These are phyloP conservation scores for Nelumbo lutea DNA, from an alignment of 164 flowering plant genomes.

Conservation along the genomic window DNA sequence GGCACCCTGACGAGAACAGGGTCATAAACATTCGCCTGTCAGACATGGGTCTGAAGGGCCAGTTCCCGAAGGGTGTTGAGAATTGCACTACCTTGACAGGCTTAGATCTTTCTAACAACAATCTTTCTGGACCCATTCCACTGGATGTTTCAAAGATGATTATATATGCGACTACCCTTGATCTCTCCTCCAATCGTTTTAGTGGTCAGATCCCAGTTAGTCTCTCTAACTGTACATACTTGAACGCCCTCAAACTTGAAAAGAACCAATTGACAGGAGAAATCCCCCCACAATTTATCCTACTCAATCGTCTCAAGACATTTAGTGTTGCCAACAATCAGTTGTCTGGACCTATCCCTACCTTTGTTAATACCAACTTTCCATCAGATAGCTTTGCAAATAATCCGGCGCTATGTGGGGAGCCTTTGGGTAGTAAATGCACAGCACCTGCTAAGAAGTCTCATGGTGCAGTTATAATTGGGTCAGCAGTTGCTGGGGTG, in stretches of 20 bases:
- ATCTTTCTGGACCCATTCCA: conserved; percentile 54
- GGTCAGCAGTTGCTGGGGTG: conserved; percentile 51
- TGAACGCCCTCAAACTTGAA: conserved; percentile 60
- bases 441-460: conserved; percentile 13
- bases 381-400: conserved; percentile 30
- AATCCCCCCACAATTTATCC: conserved; percentile 47
- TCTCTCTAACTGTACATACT: conserved; percentile 44
- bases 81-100: conserved; percentile 64
- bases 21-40: conserved; percentile 56
- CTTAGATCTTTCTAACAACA: conserved; percentile 65
- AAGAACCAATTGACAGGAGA: conserved; percentile 50
- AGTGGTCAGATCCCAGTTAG: conserved; percentile 48
- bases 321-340: conserved; percentile 57
- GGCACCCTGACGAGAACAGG: conserved; percentile 70
- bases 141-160: conserved; percentile 28
- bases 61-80: conserved; percentile 52
- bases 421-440: conserved; percentile 37
- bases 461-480: conserved; percentile 36
- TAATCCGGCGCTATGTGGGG: conserved; percentile 66
- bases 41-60: conserved; percentile 58
- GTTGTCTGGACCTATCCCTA: conserved; percentile 55
- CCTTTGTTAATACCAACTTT: conserved; percentile 12
- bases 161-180: conserved; percentile 41
- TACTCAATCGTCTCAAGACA: conserved; percentile 38
- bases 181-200: conserved; percentile 67